Conservation (phyloP, 371 early-diverging fungal species). For the Modicella reniformis region DNA sequence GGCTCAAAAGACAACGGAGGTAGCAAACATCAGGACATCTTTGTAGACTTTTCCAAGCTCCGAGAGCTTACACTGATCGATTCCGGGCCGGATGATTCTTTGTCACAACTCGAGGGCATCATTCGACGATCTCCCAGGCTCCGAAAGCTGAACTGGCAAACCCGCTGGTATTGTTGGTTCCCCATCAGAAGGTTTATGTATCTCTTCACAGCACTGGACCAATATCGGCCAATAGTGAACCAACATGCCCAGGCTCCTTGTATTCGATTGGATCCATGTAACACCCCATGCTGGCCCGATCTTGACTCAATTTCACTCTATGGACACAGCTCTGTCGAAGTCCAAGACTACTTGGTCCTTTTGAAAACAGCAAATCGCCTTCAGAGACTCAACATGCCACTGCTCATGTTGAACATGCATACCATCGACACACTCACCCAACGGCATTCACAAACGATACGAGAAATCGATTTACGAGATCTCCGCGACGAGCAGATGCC, state of each 20-base stretch:
- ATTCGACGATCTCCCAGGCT: slow-evolving; percentile 1
- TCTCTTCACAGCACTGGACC: not conserved
- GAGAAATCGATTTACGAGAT: not conserved
- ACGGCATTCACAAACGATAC: not conserved
- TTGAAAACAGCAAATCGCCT: no score
- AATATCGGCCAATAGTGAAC: not conserved
- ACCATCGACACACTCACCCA: not conserved
- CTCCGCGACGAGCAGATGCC: not conserved
- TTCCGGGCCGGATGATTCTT: slow-evolving; percentile 1
- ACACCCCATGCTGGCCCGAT: slow-evolving; percentile 7
- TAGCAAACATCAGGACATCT: not conserved
- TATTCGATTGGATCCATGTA: not conserved
- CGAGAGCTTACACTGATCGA: not conserved
- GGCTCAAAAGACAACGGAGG: not conserved
- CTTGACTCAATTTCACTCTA: not conserved
- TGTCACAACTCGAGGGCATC: not conserved
- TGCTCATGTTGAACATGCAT: no score
- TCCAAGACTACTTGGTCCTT: no score
- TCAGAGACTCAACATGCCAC: no score
- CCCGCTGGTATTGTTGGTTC: not conserved
- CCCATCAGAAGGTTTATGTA: not conserved
- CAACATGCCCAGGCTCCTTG: not conserved
- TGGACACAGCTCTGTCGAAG: no score
- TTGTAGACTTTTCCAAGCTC: not conserved
- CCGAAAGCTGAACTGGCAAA: not conserved